These are phyloP conservation scores for Gossypium arboreum DNA, from an alignment of 345 rosid species.

Conservation along the genomic window DNA sequence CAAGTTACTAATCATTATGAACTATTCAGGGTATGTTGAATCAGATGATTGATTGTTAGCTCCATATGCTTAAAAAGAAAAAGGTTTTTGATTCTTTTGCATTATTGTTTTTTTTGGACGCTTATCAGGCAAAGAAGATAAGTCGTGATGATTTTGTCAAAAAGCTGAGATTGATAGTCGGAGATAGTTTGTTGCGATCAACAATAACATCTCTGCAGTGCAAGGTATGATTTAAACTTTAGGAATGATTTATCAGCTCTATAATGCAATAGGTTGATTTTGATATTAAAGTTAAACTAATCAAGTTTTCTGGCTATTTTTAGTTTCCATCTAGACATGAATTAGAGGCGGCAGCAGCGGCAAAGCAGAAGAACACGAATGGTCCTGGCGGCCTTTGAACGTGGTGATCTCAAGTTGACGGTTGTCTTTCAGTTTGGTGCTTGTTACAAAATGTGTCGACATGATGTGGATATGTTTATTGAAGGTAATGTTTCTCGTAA, in stretches of 20 bases:
- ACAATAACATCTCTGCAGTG: constrained; percentile 68
- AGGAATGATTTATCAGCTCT: neutral
- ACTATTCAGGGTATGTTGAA: constrained; percentile 56
- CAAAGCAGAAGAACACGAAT: constrained; percentile 3
- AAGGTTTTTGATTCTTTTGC: neutral
- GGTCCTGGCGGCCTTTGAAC: neutral
- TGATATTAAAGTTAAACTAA: neutral
- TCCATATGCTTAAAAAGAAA: neutral
- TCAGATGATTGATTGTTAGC: neutral
- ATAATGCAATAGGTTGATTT: neutral
- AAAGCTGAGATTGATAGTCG: constrained; percentile 60
- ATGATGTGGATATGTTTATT: neutral
- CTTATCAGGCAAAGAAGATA: constrained; percentile 53
- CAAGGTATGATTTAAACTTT: constrained; percentile 34
- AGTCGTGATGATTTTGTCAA: constrained; percentile 67
- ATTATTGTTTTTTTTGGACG: neutral
- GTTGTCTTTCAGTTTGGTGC: neutral
- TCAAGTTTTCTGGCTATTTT: neutral
- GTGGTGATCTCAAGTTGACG: neutral
- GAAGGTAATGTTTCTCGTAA: neutral
- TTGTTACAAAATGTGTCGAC: constrained; percentile 19
- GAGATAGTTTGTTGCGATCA: constrained; percentile 65
- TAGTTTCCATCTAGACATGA: constrained; percentile 17
- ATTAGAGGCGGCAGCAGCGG: neutral
- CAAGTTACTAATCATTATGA: constrained; percentile 44